Evolutionary conservation across 441 rosid genomes (phyloP).

Genomic region (Gossypium davidsonii): DNA sequence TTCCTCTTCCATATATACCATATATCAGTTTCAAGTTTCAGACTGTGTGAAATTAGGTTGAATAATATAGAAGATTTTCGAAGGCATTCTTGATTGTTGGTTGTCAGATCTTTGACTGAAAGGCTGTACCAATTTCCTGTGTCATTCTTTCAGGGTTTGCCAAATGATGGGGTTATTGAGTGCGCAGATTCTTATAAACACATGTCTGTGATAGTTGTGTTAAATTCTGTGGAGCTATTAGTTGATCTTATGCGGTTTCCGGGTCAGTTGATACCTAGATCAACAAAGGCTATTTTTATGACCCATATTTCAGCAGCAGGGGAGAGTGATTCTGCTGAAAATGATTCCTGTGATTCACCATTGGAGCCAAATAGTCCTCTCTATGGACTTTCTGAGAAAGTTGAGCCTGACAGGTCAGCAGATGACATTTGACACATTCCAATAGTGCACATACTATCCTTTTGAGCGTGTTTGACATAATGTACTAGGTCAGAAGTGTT

Average conservation of each 20-base stretch:
- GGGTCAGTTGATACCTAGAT: slow-evolving; percentile 79
- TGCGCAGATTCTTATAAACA: slow-evolving; percentile 74
- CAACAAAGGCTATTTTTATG: slow-evolving; percentile 89
- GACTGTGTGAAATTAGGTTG: not conserved
- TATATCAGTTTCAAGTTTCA: slow-evolving; percentile 5
- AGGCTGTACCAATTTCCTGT: not conserved
- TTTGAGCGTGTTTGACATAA: not conserved
- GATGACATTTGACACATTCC: slow-evolving; percentile 10
- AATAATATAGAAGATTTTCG: slow-evolving; percentile 1
- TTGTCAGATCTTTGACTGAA: not conserved
- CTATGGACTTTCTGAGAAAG: slow-evolving; percentile 75
- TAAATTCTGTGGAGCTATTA: slow-evolving; percentile 86
- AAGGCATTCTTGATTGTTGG: not conserved
- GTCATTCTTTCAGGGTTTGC: slow-evolving; percentile 62
- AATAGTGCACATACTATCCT: not conserved
- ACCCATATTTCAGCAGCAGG: slow-evolving; percentile 94
- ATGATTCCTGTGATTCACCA: slow-evolving; percentile 99
- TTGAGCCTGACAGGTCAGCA: slow-evolving; percentile 78
- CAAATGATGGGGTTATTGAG: slow-evolving; percentile 81
- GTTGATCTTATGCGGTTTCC: slow-evolving; percentile 98
- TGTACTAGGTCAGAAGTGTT: not conserved
- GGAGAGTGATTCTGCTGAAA: slow-evolving; percentile 99
- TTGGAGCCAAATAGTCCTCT: slow-evolving; percentile 98
- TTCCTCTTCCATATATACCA: not conserved
- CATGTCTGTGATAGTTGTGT: slow-evolving; percentile 83